Base-by-base conservation (phyloP, 1,284 basidiomycete genomes). In the Cryptococcus depauperatus region DNA sequence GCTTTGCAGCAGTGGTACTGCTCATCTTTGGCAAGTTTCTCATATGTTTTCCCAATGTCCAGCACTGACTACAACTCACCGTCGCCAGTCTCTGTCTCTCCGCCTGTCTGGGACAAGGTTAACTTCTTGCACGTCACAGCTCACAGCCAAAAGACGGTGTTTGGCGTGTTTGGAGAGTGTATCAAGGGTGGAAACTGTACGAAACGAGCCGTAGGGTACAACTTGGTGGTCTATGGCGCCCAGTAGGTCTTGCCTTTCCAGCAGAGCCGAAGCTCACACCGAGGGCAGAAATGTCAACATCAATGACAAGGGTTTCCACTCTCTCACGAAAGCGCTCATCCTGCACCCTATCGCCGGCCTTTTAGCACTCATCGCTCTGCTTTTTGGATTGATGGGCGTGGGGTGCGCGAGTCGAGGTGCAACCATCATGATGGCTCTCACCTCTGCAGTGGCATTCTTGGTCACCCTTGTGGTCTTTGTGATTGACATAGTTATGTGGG, bases 401-500 rank as follows among this genome's bases (percentile, higher is more conserved):
- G 73, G 74, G 1, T 64, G 68, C 32, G 82, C 80, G 58, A 78
- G 80, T 51, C 80, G 84, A 52, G 67, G 73, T 11, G 81, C 82
- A 32, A 85, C 84, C 14, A 76, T 86, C 51, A 63, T 86, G 63
- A 87, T 87, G 84, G 74, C 79, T 10, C 73, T 88, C 44, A 54
- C 78, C 43, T 73, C 80, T 48, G 75, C 77, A 13, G 73, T 88
- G 45, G 84, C 81, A 5, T 71, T 78, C 27, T 62, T 87, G 47
- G 68, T 77, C 56, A 80, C 79, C 4, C 73, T 86, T 43, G 70
- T 85, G 55, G 80, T 74, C 3, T 87, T 80, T 71, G 71, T 85
- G 37, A 74, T 88, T 62, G 84, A 85, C 69, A 83, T 87, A 79
- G 79, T 79, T 23, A 76, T 90, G 44, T 90, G 84, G 69, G 80